These are phyloP conservation scores for Zygosaccharomyces kombuchaensis DNA, from an alignment of 805 yeast genomes.

Conservation along the genomic window DNA sequence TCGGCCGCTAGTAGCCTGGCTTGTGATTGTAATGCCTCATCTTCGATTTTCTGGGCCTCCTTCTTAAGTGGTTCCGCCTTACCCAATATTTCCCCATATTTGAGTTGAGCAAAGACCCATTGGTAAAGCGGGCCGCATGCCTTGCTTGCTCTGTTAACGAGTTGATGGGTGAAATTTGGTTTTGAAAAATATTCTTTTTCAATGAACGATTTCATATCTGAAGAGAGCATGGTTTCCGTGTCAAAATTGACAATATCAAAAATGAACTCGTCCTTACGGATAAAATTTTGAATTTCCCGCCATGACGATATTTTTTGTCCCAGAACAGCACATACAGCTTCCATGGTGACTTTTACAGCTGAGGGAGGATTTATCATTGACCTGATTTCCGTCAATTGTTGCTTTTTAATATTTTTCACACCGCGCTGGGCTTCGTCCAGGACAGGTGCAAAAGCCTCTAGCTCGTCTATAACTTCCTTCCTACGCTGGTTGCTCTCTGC, in stretches of 20 bases:
- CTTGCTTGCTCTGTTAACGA: slow-evolving; percentile 83
- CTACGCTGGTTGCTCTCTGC: slow-evolving; percentile 51
- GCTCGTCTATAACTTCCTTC: slow-evolving; percentile 51
- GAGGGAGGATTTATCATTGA: slow-evolving; percentile 90
- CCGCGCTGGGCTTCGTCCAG: slow-evolving; percentile 80
- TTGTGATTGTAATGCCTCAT: slow-evolving; percentile 54
- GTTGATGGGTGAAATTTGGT: slow-evolving; percentile 61
- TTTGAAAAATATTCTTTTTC: slow-evolving; percentile 55
- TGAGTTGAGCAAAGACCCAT: slow-evolving; percentile 89
- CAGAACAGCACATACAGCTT: slow-evolving; percentile 78
- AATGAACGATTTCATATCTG: slow-evolving; percentile 52
- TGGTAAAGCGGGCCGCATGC: slow-evolving; percentile 90
- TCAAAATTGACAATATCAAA: slow-evolving; percentile 73
- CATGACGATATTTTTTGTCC: slow-evolving; percentile 66
- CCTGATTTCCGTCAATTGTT: slow-evolving; percentile 82
- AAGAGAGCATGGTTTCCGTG: slow-evolving; percentile 52
- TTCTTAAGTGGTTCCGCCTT: slow-evolving; percentile 66
- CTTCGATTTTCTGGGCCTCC: slow-evolving; percentile 60
- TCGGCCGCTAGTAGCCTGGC: slow-evolving; percentile 71
- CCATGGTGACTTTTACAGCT: slow-evolving; percentile 78
- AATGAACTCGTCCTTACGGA: slow-evolving; percentile 84
- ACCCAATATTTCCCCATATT: slow-evolving; percentile 66
- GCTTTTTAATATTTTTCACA: slow-evolving; percentile 89
- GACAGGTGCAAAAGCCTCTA: slow-evolving; percentile 80
- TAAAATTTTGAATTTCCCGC: slow-evolving; percentile 79